These are phyloP conservation scores for Pilaira anomala DNA, from an alignment of 192 early-diverging fungal genomes.

Conservation along the genomic window DNA sequence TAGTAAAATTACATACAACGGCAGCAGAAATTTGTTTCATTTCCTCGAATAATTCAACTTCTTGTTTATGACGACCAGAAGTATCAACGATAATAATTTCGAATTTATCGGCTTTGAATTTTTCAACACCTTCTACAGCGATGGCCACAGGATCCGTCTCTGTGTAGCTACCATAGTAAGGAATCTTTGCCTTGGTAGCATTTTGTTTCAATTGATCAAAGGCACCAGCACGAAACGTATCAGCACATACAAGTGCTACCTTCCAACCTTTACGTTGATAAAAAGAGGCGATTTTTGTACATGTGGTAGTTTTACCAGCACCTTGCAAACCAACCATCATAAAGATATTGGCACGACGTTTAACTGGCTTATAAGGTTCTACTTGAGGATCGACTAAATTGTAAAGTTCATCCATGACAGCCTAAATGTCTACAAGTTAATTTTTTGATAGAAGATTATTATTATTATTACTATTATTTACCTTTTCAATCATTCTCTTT, in stretches of 20 bases:
- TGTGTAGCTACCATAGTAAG: slow-evolving; percentile 88
- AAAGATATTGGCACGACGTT: slow-evolving; percentile 80
- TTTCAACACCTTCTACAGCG: slow-evolving; percentile 87
- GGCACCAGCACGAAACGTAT: slow-evolving; percentile 97
- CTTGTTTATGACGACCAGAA: slow-evolving; percentile 93
- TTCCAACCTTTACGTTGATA: slow-evolving; percentile 96
- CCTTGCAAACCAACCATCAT: slow-evolving; percentile 99
- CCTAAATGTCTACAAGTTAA: slow-evolving; percentile 29
- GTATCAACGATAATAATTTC: slow-evolving; percentile 99
- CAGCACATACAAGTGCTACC: slow-evolving; percentile 86
- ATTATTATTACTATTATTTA: slow-evolving; percentile 11
- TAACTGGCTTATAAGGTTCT: slow-evolving; percentile 82
- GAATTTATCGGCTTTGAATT: slow-evolving; percentile 91
- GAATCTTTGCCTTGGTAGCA: slow-evolving; percentile 95
- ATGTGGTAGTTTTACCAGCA: slow-evolving; percentile 94
- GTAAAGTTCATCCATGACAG: slow-evolving; percentile 88
- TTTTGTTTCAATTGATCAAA: slow-evolving; percentile 99
- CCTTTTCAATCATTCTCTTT: slow-evolving; percentile 79
- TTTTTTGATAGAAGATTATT: neutral
- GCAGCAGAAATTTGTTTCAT: slow-evolving; percentile 92
- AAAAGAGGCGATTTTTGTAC: slow-evolving; percentile 89
- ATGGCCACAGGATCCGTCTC: slow-evolving; percentile 92
- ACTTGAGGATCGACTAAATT: slow-evolving; percentile 83
- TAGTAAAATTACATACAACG: slow-evolving; percentile 55
- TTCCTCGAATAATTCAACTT: slow-evolving; percentile 90